Percentiles rank a stretch among this genome's conserved stretches.
Evolutionary conservation across 2,329 filamentous ascomycete genomes (phyloP).

Genomic region (Colletotrichum musicola): DNA sequence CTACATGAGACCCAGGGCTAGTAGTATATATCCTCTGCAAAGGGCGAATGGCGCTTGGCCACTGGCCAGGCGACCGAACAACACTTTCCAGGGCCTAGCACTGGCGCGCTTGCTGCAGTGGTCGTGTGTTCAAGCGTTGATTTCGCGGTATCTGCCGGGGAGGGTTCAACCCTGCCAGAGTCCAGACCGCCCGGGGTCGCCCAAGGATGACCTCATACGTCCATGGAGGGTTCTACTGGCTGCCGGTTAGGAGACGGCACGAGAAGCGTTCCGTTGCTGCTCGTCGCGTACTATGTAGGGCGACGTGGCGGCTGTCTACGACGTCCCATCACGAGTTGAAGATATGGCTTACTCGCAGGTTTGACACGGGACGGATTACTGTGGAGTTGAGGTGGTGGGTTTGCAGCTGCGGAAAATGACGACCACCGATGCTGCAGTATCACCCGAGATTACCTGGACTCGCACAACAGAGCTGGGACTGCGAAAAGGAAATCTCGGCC

Average conservation of each 20-base stretch:
- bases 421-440: constrained; percentile 34
- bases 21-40: constrained; percentile 4
- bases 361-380: background rate
- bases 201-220: constrained; percentile 15
- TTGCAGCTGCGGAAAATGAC: constrained; percentile 12
- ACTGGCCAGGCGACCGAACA: constrained; percentile 20
- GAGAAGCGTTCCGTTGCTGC: background rate
- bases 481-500: constrained; percentile 25
- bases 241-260: background rate
- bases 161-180: constrained; percentile 26
- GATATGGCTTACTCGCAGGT: background rate
- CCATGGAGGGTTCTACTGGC: constrained; percentile 9
- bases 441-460: constrained; percentile 43
- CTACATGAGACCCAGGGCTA: constrained; percentile 21
- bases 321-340: background rate
- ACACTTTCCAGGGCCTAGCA: constrained; percentile 13
- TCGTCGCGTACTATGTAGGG: background rate
- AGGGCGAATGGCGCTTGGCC: constrained; percentile 13
- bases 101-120: constrained; percentile 21
- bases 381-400: background rate
- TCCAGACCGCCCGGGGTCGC: constrained; percentile 9
- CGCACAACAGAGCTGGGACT: constrained; percentile 6
- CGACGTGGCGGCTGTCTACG: constrained; percentile 6
- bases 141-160: constrained; percentile 13
- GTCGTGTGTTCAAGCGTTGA: constrained; percentile 9